A percentile compares a stretch with the other conserved stretches of the same genome.
Conservation (phyloP, 2,329 filamentous ascomycete species). For the Plenodomus lindquistii region DNA sequence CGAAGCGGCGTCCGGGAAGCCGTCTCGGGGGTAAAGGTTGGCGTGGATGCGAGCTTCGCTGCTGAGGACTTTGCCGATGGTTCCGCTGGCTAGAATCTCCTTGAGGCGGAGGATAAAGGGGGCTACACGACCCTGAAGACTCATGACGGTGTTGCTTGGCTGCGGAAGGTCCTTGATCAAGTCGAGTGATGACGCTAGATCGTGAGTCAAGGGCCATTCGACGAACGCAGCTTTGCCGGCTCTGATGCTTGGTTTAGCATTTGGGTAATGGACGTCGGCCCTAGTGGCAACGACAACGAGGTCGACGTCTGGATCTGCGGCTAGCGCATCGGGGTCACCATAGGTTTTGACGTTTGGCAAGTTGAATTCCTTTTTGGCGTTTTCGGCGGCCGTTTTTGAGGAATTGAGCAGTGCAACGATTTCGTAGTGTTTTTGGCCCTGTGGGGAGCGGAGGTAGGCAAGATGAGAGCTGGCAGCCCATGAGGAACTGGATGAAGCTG, state of each 20-base stretch:
- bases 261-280: constrained; percentile 57
- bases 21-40: constrained; percentile 11
- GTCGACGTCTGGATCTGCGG: constrained; percentile 37
- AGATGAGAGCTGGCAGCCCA: constrained; percentile 63
- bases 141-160: constrained; percentile 40
- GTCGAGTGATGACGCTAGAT: constrained; percentile 43
- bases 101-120: constrained; percentile 46
- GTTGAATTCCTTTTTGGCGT: constrained; percentile 46
- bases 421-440: constrained; percentile 42
- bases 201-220: constrained; percentile 54
- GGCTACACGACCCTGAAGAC: constrained; percentile 49
- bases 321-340: constrained; percentile 47
- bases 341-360: constrained; percentile 51
- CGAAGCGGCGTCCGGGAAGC: constrained; percentile 11
- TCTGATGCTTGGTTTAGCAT: constrained; percentile 52
- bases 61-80: constrained; percentile 49
- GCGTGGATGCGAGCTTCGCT: constrained; percentile 17
- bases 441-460: constrained; percentile 59
- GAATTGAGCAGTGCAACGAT: constrained; percentile 55
- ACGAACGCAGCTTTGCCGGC: constrained; percentile 60
- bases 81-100: constrained; percentile 43
- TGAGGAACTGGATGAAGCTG: constrained; percentile 53
- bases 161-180: constrained; percentile 33
- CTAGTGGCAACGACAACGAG: constrained; percentile 58
- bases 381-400: constrained; percentile 44